Base-by-base conservation (phyloP, 177 flowering plant species). In the Telopea speciosissima region DNA sequence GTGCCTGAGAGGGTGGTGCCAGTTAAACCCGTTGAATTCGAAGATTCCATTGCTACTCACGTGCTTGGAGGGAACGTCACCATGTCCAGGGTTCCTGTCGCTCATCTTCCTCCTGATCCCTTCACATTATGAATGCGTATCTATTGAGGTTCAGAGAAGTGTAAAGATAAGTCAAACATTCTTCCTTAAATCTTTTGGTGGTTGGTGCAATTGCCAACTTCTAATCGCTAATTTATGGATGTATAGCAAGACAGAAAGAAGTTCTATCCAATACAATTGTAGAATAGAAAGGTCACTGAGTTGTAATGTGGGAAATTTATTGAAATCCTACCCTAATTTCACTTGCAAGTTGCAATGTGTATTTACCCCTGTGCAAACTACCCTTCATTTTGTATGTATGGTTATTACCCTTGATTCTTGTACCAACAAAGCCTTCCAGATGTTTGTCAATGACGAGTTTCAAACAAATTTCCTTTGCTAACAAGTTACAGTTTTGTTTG, bases 1-100 rank as follows among this genome's bases (percentile, higher is more conserved):
- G 77, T 87, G 12, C 89, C 97, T 2, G 97, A 95, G 87, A 86
- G 74, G 71, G 81, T 95, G 49, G 62, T 81, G 73, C 92, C 81
- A 75, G 91, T 95, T 8, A 67, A 90, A 24, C 93, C 98, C 8
- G 71, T 88, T 13, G 21, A 63, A 14, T 52, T 82, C 23, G 92
- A 87, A 79, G 94, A 95, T 70, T 75, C 80, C 0, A 79, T 83
- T 6, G 88, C 90, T 7, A 75, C 80, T 10, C 84, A 79, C 62
- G 81, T 85, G 71, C 74, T 83, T 26, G 3, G 31, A 12, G 86
- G 86, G 25, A 90, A 90, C 60, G 62, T 61, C 3, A 80, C 87
- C 42, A 81, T 85, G 88, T 86, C 94, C 2, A 85, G 44, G 62
- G 56, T 26, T 19, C 88, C 88, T 4, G 64, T 81, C 5, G 62